Evolutionary conservation across 2,329 filamentous ascomycete species (phyloP), one percentile per base, ranked within the genome.

Genomic region (Neonectria sp.): DNA sequence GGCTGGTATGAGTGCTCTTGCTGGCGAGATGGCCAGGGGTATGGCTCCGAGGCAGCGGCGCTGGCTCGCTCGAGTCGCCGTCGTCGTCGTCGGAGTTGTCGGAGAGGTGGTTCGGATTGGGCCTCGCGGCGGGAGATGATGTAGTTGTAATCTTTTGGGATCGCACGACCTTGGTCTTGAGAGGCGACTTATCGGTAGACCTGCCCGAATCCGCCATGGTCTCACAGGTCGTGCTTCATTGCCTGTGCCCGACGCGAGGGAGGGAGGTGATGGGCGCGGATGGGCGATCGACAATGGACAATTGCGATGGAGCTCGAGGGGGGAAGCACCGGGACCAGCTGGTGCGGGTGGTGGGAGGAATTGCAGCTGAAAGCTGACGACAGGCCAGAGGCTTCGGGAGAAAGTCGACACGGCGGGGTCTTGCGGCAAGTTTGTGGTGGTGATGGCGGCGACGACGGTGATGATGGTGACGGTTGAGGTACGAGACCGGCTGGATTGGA

Each of bases 1-100:
- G 83, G 67, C 82, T 82, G 61, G 85, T 83, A 67, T 86, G 76
- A 58, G 73, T 85, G 79, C 86, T 89, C 80, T 87, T 90, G 71
- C 86, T 85, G 13, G 89, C 81, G 46, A 91, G 83, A 73, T 90
- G 88, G 64, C 89, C 88, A 1, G 89, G 89, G 2, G 89, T 91
- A 76, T 91, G 89, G 75, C 86, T 90, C 71, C 89, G 85, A 31
- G 84, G 81, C 51, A 87, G 76, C 55, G 84, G 79, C 60, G 77
- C 79, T 65, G 76, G 75, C 64, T 82, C 80, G 73, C 74, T 75
- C 40, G 74, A 79, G 55, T 81, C 79, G 60, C 77, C 75, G 25
- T 83, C 79, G 49, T 77, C 74, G 21, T 75, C 76, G 35, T 80
- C 77, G 59, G 51, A 35, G 31, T 81, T 79, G 33, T 78, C 77